Conservation (phyloP, 371 early-diverging fungal species). For the Batkoa obscura region DNA sequence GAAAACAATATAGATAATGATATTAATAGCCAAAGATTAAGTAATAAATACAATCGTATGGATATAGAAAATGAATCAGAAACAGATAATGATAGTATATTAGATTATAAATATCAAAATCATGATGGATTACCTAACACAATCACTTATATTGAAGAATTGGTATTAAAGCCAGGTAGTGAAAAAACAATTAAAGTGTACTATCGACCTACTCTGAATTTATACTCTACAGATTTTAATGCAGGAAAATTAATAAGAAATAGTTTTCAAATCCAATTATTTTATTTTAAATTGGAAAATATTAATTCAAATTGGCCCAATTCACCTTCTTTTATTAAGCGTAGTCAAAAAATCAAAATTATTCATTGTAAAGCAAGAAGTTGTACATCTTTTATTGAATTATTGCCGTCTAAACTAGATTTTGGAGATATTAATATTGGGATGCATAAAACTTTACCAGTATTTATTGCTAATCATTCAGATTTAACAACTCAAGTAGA, state of each 20-base stretch:
- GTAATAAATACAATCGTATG: too few species aligned
- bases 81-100: too few species aligned
- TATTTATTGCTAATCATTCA: conserved; percentile 67
- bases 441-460: conserved; percentile 64
- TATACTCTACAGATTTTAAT: conserved; percentile 30
- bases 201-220: conserved; percentile 48
- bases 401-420: conserved; percentile 58
- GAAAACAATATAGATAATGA: too few species aligned
- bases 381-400: conserved; percentile 86
- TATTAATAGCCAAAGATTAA: too few species aligned
- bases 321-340: not conserved
- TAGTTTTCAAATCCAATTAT: conserved; percentile 48
- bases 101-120: too few species aligned
- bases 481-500: conserved; percentile 74
- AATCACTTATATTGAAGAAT: conserved; percentile 63
- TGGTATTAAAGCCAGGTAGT: conserved; percentile 64
- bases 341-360: conserved; percentile 27
- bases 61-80: too few species aligned
- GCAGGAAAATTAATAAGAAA: conserved; percentile 56
- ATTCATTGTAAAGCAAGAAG: conserved; percentile 80
- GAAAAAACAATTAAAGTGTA: conserved; percentile 68
- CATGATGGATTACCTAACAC: conserved; percentile 14
- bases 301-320: not conserved
- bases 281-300: conserved; percentile 8
- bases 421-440: conserved; percentile 94